These are phyloP conservation scores for Chlamydomonas urium DNA, from an alignment of 139 green algal species.

Conservation along the genomic window DNA sequence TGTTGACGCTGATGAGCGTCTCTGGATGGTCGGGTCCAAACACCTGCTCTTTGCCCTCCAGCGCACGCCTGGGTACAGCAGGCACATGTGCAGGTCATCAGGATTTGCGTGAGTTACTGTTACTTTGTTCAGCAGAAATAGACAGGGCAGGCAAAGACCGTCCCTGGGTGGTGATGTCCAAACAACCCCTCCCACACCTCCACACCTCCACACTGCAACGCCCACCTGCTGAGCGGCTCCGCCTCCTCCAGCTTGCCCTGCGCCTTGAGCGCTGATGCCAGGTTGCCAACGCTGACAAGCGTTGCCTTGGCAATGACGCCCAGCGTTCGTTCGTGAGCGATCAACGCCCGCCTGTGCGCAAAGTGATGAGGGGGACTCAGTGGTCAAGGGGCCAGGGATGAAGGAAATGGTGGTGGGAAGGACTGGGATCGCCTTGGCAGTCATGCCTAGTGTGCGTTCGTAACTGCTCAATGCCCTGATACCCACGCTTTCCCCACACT, in stretches of 20 bases:
- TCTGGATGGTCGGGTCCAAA: neutral
- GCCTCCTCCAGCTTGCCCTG: constrained; percentile 3
- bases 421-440: neutral
- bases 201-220: neutral
- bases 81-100: too few relatives aligned
- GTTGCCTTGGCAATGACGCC: neutral
- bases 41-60: neutral
- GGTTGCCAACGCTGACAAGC: neutral
- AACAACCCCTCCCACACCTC: neutral
- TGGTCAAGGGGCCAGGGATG: neutral
- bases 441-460: neutral
- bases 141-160: neutral
- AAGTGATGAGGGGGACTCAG: neutral
- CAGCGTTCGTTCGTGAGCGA: neutral
- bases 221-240: neutral
- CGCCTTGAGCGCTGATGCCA: neutral
- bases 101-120: neutral
- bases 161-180: neutral
- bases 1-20: neutral
- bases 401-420: neutral
- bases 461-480: neutral
- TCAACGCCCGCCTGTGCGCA: neutral
- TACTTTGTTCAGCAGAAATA: neutral
- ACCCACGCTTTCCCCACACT: neutral
- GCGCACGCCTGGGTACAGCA: neutral